phyloP scores from a whole-genome alignment of 176 grass and related monocot species.

The Cenchrus fungigraminus region DNA sequence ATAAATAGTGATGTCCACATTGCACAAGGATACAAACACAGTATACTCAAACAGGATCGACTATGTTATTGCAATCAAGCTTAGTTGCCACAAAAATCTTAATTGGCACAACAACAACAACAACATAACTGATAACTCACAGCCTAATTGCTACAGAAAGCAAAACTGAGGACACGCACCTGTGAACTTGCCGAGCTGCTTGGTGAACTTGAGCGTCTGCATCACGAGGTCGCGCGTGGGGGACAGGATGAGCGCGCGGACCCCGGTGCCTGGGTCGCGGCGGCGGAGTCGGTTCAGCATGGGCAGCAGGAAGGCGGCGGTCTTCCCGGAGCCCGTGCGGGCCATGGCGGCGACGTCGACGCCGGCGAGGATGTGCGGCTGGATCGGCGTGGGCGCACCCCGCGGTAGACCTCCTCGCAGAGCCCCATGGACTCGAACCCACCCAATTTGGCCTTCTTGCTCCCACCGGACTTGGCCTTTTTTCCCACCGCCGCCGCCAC shows the following conservation, averaged over 20 bases:
- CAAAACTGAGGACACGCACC: conserved; percentile 44
- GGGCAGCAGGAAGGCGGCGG: conserved; percentile 88
- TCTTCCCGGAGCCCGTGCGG: conserved; percentile 91
- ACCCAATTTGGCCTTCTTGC: conserved; percentile 87
- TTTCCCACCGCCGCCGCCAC: not conserved
- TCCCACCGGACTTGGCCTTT: conserved; percentile 26
- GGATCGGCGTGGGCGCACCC: conserved; percentile 96
- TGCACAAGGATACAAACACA: not conserved
- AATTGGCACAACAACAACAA: not conserved
- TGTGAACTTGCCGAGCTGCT: conserved; percentile 87
- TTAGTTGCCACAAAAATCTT: not conserved
- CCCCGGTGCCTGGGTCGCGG: conserved; percentile 70
- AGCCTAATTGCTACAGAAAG: not conserved
- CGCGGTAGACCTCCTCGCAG: conserved; percentile 77
- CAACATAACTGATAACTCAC: not conserved
- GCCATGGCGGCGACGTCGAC: conserved; percentile 92
- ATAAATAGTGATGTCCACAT: not conserved
- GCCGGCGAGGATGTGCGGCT: conserved; percentile 87
- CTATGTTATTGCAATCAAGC: not conserved
- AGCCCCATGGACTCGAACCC: conserved; percentile 95
- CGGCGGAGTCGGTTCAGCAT: conserved; percentile 94
- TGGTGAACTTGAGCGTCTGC: conserved; percentile 89
- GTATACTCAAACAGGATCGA: not conserved
- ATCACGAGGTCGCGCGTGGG: conserved; percentile 91
- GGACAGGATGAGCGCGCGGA: conserved; percentile 84